Conservation (phyloP, 192 early-diverging fungal genomes). For the Helicostylum pulchrum region DNA sequence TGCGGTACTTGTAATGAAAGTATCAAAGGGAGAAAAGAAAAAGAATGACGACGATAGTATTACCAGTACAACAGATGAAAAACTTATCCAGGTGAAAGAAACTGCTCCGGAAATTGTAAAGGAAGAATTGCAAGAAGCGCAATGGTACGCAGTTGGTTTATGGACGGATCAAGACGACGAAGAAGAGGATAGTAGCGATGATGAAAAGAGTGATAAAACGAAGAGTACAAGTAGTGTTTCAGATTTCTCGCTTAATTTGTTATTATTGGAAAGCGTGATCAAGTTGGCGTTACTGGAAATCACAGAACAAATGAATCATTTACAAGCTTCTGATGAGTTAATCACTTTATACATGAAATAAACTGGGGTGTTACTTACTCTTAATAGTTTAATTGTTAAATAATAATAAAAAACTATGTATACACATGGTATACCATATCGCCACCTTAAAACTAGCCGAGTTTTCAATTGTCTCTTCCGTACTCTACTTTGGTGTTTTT, state of each 20-base stretch:
- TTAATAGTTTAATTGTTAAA: too few species aligned
- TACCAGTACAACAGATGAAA: background rate
- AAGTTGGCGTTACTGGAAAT: slow-evolving; percentile 62
- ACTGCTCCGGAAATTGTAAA: slow-evolving; percentile 28
- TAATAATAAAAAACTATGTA: too few species aligned
- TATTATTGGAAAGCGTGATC: slow-evolving; percentile 63
- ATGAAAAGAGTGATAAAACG: slow-evolving; percentile 10
- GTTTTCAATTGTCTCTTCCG: too few species aligned
- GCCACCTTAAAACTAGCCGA: too few species aligned
- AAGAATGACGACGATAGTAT: background rate
- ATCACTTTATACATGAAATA: slow-evolving; percentile 53
- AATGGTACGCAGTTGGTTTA: slow-evolving; percentile 37
- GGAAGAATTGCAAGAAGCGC: slow-evolving; percentile 22
- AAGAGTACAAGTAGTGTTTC: background rate
- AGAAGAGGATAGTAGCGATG: slow-evolving; percentile 20
- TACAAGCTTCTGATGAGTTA: slow-evolving; percentile 66
- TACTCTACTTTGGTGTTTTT: too few species aligned
- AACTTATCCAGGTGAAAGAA: slow-evolving; percentile 6
- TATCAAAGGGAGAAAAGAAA: slow-evolving; percentile 33
- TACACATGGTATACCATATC: too few species aligned
- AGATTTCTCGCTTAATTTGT: slow-evolving; percentile 38
- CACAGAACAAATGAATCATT: slow-evolving; percentile 59
- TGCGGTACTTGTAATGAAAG: slow-evolving; percentile 70
- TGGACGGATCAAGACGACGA: slow-evolving; percentile 16
- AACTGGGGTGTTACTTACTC: background rate